Percentiles rank a stretch among this genome's conserved stretches.
These are phyloP conservation scores for Psilocybe cyanescens DNA, from an alignment of 768 basidiomycete genomes.

Conservation along the genomic window DNA sequence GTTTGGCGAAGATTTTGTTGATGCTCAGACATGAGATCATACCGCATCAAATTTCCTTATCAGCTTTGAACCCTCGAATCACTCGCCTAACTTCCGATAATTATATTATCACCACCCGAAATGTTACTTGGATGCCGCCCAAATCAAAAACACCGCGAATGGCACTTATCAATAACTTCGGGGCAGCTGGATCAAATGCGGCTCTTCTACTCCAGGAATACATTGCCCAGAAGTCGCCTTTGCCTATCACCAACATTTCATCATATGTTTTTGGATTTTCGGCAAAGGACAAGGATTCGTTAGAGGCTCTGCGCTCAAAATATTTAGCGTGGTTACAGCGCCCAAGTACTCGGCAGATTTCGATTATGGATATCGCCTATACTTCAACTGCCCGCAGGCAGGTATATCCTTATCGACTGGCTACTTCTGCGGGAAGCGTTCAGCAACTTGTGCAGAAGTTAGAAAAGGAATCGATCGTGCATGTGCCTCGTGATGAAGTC, in stretches of 20 bases:
- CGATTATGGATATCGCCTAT: conserved; percentile 62
- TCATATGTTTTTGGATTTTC: conserved; percentile 63
- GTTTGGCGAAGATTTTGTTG: conserved; percentile 70
- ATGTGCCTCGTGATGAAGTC: conserved; percentile 25
- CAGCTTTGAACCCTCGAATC: conserved; percentile 61
- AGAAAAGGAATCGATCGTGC: conserved; percentile 32
- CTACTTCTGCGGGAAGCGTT: conserved; percentile 45
- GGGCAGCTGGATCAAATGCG: conserved; percentile 73
- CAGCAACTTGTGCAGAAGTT: conserved; percentile 54
- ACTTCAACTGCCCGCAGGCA: conserved; percentile 70
- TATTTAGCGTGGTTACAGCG: conserved; percentile 54
- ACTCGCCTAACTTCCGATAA: conserved; percentile 48
- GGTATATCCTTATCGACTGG: conserved; percentile 54
- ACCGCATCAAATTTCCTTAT: conserved; percentile 62
- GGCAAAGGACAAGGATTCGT: conserved; percentile 52
- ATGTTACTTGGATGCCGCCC: conserved; percentile 45
- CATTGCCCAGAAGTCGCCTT: conserved; percentile 14
- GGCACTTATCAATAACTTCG: conserved; percentile 76
- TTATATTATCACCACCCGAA: conserved; percentile 47
- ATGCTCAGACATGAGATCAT: conserved; percentile 64
- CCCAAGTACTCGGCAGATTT: conserved; percentile 20
- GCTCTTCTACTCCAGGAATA: conserved; percentile 65
- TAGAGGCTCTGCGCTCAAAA: conserved; percentile 49
- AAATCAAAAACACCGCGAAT: conserved; percentile 41
- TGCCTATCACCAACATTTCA: conserved; percentile 6